Evolutionary conservation across 148 eudicot species (phyloP), one percentile per base, ranked within the genome.

Genomic region (Fagopyrum esculentum): DNA sequence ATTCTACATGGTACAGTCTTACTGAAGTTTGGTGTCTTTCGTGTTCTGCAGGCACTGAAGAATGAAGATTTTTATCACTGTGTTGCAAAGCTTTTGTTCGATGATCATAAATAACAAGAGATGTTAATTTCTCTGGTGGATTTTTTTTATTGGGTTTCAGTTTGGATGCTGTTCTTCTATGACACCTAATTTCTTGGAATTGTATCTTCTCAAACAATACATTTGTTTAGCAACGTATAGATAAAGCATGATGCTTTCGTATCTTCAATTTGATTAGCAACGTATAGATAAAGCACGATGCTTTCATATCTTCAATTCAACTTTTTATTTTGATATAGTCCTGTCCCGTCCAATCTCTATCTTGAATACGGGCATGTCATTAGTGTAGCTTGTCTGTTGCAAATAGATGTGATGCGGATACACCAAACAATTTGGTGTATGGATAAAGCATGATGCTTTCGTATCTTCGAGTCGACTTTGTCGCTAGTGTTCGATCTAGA

Each of bases 171-270:
- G 46, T 66, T 40, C 45, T 5, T 35, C n/a, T 17, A 35, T 43
- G 15, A 29, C 69, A 10, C n/a, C 6, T 5, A n/a, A 5, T 63
- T 63, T 35, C 43, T 66, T 66, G 40, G 45, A 66, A 66, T 66
- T 66, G 71, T 66, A 66, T 40, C 71, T 66, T 66, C 71, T 40
- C 46, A 13, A 13, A 66, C 71, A 66, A 66, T 4, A 66, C 71
- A 66, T 66, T 66, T 40, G 35, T 35, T 66, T 12, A 35, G 45
- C 71, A 40, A 35, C 9, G 15, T 66, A 30, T 43, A 66, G 46
- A 66, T 17, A 66, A 13, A 66, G 45, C 47, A 35, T 40, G 52
- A 49, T 49, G 52, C 52, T 49, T 49, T 49, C 52, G 1, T 35
- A 35, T 35, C 40, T 35, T 35, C 40, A 12, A 51, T 13, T 51